A percentile compares a stretch with the other conserved stretches of the same genome.
Conservation (phyloP, 2,329 filamentous ascomycete species). For the Penicillium expansum region DNA sequence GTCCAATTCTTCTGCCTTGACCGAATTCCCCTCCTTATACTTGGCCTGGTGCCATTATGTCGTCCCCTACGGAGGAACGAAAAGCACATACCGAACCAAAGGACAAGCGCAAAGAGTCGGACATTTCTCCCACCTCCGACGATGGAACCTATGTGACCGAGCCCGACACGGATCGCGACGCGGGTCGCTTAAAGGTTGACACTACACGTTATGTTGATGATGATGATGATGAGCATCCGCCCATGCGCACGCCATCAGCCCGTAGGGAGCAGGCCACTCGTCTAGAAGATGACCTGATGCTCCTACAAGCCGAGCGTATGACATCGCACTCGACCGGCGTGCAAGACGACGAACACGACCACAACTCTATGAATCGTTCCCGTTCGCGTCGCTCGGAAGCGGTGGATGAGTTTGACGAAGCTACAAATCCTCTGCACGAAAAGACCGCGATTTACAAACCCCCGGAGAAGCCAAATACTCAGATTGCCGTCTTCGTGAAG, state of each 20-base stretch:
- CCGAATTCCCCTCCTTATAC: conserved; percentile 10
- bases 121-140: conserved; percentile 29
- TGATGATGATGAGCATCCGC: conserved; percentile 4
- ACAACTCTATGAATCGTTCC: conserved; percentile 50
- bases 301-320: conserved; percentile 64
- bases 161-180: conserved; percentile 8
- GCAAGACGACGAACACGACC: conserved; percentile 30
- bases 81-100: conserved; percentile 27
- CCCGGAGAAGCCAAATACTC: conserved; percentile 60
- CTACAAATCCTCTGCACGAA: conserved; percentile 68
- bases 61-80: conserved; percentile 34
- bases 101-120: conserved; percentile 24
- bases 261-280: conserved; percentile 59
- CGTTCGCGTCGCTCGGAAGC: conserved; percentile 55
- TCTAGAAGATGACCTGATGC: conserved; percentile 63
- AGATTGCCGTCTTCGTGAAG: conserved; percentile 63
- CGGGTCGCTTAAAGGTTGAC: conserved; percentile 27
- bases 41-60: conserved; percentile 37
- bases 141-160: conserved; percentile 35
- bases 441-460: conserved; percentile 64
- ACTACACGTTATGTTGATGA: conserved; percentile 26
- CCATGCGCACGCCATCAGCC: conserved; percentile 52
- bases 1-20: background rate
- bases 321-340: conserved; percentile 46
- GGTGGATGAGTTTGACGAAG: conserved; percentile 65